Evolutionary conservation across 2,329 filamentous ascomycete species (phyloP).

Genomic region (Nothophaeocryptopus gaeumannii): DNA sequence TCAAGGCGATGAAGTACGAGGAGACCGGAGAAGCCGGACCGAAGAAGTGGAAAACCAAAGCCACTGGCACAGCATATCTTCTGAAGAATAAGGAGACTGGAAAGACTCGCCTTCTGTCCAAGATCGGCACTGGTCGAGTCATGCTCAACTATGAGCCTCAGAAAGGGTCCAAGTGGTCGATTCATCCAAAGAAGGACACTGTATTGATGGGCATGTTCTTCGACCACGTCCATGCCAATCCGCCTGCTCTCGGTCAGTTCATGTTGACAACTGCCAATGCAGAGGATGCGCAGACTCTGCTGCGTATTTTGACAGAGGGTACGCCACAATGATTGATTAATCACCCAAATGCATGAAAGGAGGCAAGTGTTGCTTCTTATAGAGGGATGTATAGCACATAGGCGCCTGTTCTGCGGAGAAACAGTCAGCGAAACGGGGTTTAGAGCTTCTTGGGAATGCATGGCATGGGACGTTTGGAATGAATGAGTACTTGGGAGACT

Average conservation of each 20-base stretch:
- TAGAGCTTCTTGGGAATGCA: too few relatives aligned
- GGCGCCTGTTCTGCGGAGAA: neutral
- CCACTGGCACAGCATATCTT: conserved; percentile 68
- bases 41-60: conserved; percentile 65
- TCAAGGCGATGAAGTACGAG: conserved; percentile 65
- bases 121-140: conserved; percentile 44
- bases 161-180: conserved; percentile 17
- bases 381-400: neutral
- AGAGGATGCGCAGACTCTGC: conserved; percentile 15
- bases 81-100: conserved; percentile 70
- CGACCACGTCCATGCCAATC: conserved; percentile 21
- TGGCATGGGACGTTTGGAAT: too few relatives aligned
- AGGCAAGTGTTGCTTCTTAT: too few relatives aligned
- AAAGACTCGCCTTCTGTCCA: conserved; percentile 65
- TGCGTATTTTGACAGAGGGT: conserved; percentile 15
- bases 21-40: conserved; percentile 50
- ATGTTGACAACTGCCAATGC: conserved; percentile 12
- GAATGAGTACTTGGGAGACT: too few relatives aligned
- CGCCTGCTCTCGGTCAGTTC: conserved; percentile 13
- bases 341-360: neutral
- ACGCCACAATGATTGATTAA: conserved; percentile 7
- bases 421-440: too few relatives aligned
- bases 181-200: conserved; percentile 22
- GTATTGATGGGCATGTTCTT: conserved; percentile 18
- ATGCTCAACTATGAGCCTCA: conserved; percentile 21